Evolutionary conservation across 371 early-diverging fungal species (phyloP), one percentile per base, ranked within the genome.

Genomic region (Amoeboaphelidium protococcarum): DNA sequence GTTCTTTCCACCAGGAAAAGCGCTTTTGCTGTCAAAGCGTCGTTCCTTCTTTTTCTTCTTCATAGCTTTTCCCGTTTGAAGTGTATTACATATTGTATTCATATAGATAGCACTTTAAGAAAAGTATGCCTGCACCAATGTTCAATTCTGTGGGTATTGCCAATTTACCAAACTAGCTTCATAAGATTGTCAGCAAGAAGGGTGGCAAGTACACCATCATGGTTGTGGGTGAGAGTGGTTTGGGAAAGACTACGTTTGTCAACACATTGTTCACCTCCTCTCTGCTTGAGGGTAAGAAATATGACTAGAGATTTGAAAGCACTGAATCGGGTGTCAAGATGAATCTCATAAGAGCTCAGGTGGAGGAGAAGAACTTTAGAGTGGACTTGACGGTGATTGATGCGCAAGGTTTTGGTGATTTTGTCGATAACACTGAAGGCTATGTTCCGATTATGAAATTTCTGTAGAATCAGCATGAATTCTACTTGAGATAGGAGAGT

Each of bases 151-250:
- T 94, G 53, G 98, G 98, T 51, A 86, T 98, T 54, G 87, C 92
- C 60, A 90, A 92, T 68, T 69, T 98, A 53, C 97, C 98, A 44
- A 94, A 96, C 70, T 94, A 95, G 64, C 69, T 80, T 49, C 92
- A 92, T 62, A 81, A 83, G 67, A 90, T 86, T 64, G 85, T 84
- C 46, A 82, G 82, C 49, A 79, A 88, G 58, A 78, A 79, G 54
- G 92, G 91, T 37, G 75, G 86, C 27, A 74, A 81, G 69, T 92
- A 89, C 59, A 91, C 92, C 31, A 54, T 97, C 52, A 86, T 92
- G 82, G 89, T 92, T 23, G 89, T 89, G 49, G 99, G 95, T 78
- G 73, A 72, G 54, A 73, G 74, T 27, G 86, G 86, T 50, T 65
- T 77, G 22, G 86, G 86, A 22, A 85, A 85, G 62, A 78, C 86